Conservation (phyloP, 225 moss, liverwort and hornwort genomes). For the Sphagnum tenellum region DNA sequence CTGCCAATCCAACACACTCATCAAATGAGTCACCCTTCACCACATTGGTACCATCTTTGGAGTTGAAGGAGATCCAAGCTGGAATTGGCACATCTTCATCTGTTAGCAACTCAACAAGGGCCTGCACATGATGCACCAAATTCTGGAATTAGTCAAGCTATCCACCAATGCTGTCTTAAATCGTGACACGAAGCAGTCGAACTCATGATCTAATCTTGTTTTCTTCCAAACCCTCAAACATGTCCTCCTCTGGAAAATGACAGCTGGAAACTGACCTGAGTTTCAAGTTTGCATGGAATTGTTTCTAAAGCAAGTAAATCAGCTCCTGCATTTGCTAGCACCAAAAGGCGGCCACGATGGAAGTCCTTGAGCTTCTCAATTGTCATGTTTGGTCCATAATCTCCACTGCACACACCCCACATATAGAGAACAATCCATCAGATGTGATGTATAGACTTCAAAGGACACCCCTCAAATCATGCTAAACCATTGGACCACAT, state of each 20-base stretch:
- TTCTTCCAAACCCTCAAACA: too few relatives aligned
- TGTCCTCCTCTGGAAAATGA: too few relatives aligned
- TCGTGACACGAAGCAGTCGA: too few relatives aligned
- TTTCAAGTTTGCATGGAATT: conserved; percentile 83
- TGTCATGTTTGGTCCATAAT: conserved; percentile 76
- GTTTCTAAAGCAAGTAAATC: conserved; percentile 91
- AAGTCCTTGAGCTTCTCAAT: conserved; percentile 86
- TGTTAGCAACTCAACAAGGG: conserved; percentile 72
- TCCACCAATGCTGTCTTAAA: too few relatives aligned
- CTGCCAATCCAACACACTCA: conserved; percentile 62
- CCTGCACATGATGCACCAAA: conserved; percentile 35
- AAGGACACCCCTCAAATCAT: too few relatives aligned
- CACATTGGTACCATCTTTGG: conserved; percentile 81
- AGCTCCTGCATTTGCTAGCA: conserved; percentile 78
- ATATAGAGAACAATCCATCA: too few relatives aligned
- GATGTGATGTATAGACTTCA: too few relatives aligned
- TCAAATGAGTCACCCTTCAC: conserved; percentile 69
- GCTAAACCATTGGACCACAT: too few relatives aligned
- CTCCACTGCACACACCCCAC: conserved; percentile 49
- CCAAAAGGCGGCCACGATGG: conserved; percentile 63
- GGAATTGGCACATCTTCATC: conserved; percentile 65
- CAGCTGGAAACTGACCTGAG: conserved; percentile 39
- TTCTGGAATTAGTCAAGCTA: too few relatives aligned
- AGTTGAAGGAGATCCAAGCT: conserved; percentile 83
- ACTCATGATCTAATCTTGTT: too few relatives aligned